phyloP scores from a whole-genome alignment of 306 rosid species.

The Parietaria judaica region DNA sequence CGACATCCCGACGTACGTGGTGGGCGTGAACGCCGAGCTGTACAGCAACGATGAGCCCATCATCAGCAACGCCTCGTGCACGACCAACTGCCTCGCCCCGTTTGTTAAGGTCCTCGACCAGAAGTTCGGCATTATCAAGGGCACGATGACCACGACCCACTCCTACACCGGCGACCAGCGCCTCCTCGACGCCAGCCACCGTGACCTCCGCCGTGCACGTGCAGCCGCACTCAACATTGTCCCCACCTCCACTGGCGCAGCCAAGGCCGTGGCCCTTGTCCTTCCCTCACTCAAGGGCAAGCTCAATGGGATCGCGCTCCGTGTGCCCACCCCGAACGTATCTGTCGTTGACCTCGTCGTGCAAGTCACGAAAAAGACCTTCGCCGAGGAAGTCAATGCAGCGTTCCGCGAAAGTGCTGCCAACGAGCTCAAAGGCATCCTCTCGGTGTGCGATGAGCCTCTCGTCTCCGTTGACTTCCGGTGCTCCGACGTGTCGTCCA shows the following conservation, averaged over 20 bases:
- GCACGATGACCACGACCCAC: conserved; percentile 97
- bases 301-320: conserved; percentile 87
- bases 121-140: conserved; percentile 92
- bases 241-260: conserved; percentile 98
- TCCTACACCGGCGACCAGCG: conserved; percentile 99
- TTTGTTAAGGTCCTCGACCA: conserved; percentile 95
- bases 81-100: conserved; percentile 99
- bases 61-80: conserved; percentile 99
- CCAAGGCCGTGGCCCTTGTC: conserved; percentile 95
- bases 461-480: conserved; percentile 89
- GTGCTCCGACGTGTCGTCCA: conserved; percentile 92
- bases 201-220: conserved; percentile 87
- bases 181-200: conserved; percentile 98
- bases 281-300: conserved; percentile 89
- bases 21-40: conserved; percentile 79
- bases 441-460: conserved; percentile 90
- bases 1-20: conserved; percentile 93
- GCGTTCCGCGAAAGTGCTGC: conserved; percentile 86
- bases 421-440: conserved; percentile 66
- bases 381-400: conserved; percentile 92
- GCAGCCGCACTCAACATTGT: conserved; percentile 97
- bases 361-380: conserved; percentile 86
- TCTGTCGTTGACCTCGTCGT: conserved; percentile 93
- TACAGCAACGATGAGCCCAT: conserved; percentile 62
- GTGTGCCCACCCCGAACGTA: conserved; percentile 96